Conservation (phyloP, 148 eudicot genomes). For the Drosera capensis region DNA sequence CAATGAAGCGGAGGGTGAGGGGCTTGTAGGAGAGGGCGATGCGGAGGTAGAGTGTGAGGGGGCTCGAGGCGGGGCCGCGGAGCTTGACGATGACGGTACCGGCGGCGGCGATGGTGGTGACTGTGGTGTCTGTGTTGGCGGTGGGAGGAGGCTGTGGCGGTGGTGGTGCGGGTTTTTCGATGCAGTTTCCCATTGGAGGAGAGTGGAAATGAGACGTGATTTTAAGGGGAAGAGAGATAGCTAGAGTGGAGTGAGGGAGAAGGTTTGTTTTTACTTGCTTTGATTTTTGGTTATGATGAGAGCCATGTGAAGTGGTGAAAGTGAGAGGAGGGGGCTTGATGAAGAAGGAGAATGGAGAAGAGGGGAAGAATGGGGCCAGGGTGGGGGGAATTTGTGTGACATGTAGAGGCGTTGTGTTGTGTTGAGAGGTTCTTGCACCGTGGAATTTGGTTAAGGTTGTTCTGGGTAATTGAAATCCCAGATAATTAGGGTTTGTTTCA, state of each 20-base stretch:
- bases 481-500: no score
- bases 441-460: no score
- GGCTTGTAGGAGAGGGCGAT: conserved; percentile 51
- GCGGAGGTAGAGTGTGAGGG: conserved; percentile 35
- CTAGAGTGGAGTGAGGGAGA: not conserved
- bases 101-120: not conserved
- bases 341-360: not conserved
- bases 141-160: not conserved
- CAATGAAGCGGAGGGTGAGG: conserved; percentile 30
- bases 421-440: no score
- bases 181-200: conserved; percentile 24
- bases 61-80: conserved; percentile 31
- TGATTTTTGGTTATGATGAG: not conserved
- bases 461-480: no score
- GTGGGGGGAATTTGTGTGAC: not conserved
- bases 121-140: not conserved
- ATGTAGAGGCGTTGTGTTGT: no score
- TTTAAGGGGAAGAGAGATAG: not conserved
- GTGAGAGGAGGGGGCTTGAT: not conserved
- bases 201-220: not conserved
- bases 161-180: conserved; percentile 1
- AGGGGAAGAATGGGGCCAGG: not conserved
- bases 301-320: not conserved
- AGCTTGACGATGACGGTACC: conserved; percentile 12
- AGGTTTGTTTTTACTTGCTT: not conserved